Conservation (phyloP, 176 grass and related monocot species). For the Chrysopogon serrulatus region DNA sequence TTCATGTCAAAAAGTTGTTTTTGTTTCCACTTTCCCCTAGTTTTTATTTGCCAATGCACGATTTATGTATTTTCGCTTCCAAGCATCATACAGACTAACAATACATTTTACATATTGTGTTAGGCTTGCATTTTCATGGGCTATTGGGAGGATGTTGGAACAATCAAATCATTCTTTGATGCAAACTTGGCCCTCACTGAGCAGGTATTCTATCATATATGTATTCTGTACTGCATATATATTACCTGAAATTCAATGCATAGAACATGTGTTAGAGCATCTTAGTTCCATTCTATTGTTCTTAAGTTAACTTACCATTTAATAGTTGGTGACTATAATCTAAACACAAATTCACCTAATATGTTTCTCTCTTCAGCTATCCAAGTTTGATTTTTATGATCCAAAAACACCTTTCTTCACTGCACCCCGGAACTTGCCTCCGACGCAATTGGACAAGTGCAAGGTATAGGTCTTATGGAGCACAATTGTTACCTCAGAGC, state of each 20-base stretch:
- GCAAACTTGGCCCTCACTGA: constrained; percentile 78
- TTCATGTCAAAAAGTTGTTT: background rate
- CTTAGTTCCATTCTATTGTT: background rate
- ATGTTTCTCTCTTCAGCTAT: constrained; percentile 38
- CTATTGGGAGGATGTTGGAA: constrained; percentile 90
- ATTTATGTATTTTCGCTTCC: background rate
- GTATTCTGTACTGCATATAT: background rate
- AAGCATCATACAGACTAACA: background rate
- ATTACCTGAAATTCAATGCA: background rate
- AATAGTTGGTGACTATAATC: background rate
- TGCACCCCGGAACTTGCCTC: constrained; percentile 57
- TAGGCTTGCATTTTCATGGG: constrained; percentile 65
- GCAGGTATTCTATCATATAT: constrained; percentile 41
- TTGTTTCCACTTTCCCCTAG: background rate
- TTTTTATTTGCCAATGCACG: background rate
- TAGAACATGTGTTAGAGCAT: background rate
- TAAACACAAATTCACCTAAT: constrained; percentile 2
- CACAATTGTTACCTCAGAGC: background rate
- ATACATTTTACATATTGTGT: background rate
- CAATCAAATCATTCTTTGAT: constrained; percentile 74
- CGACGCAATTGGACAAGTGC: constrained; percentile 61
- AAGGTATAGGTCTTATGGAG: constrained; percentile 28
- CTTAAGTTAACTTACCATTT: background rate
- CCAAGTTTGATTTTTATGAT: constrained; percentile 76
- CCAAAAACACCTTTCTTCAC: constrained; percentile 68